Conservation (phyloP, 2,329 filamentous ascomycete species). For the Phialocephala subalpina region DNA sequence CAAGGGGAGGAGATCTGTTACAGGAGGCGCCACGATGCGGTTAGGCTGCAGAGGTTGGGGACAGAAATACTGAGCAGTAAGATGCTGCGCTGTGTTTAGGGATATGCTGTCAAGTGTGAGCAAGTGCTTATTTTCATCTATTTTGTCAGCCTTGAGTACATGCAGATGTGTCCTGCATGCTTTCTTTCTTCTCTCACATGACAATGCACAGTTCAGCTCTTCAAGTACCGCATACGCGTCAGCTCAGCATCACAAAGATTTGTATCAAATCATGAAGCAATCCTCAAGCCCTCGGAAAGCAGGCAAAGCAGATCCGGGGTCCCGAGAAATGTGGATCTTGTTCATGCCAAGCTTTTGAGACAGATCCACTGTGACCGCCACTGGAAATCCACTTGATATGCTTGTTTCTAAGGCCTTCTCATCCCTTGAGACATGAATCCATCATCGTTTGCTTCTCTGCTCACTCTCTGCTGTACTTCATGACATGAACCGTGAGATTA, state of each 20-base stretch:
- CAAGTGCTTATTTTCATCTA: no score
- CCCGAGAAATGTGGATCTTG: neutral
- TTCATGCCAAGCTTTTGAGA: neutral
- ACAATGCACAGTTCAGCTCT: neutral
- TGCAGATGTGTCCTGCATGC: no score
- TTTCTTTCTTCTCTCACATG: no score
- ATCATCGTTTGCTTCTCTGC: neutral
- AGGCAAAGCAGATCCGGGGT: conserved; percentile 4
- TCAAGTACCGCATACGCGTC: neutral
- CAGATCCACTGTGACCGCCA: neutral
- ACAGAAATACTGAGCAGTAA: neutral
- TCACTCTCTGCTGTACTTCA: no score
- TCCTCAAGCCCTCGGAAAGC: neutral
- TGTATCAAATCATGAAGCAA: neutral
- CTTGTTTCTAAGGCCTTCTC: neutral
- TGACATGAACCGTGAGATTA: no score
- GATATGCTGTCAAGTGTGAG: no score
- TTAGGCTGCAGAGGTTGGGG: neutral
- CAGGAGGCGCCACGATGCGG: conserved; percentile 11
- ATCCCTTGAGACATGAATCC: neutral
- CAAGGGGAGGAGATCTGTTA: neutral
- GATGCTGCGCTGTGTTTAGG: neutral
- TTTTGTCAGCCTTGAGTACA: no score
- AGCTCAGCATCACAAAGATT: neutral
- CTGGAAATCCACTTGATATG: neutral